A percentile compares a stretch with the other conserved stretches of the same genome.
Evolutionary conservation across 2,329 filamentous ascomycete species (phyloP).

Genomic region (Ophiostoma piceae): DNA sequence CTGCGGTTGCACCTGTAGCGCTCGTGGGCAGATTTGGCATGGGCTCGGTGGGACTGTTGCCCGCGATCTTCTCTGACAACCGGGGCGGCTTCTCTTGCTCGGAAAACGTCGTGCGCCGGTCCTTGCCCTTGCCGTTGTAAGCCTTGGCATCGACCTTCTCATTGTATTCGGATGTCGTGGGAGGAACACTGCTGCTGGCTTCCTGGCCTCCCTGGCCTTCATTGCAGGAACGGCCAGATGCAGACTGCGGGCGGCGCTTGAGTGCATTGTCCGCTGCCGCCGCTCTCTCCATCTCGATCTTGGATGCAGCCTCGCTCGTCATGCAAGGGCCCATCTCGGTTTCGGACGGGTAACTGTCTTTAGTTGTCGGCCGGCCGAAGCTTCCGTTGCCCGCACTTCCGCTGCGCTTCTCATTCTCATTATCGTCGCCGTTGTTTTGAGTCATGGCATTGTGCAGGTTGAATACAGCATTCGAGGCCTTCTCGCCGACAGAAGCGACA

Average conservation of each 20-base stretch:
- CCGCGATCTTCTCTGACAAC: conserved; percentile 9
- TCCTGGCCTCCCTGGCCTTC: not conserved
- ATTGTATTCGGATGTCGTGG: not conserved
- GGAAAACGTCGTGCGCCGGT: conserved; percentile 53
- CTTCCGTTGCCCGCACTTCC: conserved; percentile 13
- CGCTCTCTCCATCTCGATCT: conserved; percentile 32
- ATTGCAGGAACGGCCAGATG: not conserved
- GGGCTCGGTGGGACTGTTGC: conserved; percentile 19
- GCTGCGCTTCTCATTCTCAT: conserved; percentile 18
- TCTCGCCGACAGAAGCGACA: conserved; percentile 37
- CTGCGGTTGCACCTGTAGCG: conserved; percentile 28
- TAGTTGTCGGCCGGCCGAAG: conserved; percentile 16
- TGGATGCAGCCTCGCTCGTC: conserved; percentile 24
- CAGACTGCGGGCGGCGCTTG: conserved; percentile 24
- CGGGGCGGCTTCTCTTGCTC: conserved; percentile 43
- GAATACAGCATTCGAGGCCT: conserved; percentile 30
- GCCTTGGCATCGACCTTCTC: conserved; percentile 25
- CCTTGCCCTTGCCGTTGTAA: conserved; percentile 27
- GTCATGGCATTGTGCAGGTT: not conserved
- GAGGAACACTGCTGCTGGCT: not conserved
- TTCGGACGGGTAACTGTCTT: conserved; percentile 30
- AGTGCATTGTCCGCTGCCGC: conserved; percentile 31
- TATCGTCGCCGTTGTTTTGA: conserved; percentile 27
- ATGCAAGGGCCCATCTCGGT: conserved; percentile 29
- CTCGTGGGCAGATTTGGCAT: conserved; percentile 23